Conservation (phyloP, 805 yeast genomes). For the Candida sonorensis region DNA sequence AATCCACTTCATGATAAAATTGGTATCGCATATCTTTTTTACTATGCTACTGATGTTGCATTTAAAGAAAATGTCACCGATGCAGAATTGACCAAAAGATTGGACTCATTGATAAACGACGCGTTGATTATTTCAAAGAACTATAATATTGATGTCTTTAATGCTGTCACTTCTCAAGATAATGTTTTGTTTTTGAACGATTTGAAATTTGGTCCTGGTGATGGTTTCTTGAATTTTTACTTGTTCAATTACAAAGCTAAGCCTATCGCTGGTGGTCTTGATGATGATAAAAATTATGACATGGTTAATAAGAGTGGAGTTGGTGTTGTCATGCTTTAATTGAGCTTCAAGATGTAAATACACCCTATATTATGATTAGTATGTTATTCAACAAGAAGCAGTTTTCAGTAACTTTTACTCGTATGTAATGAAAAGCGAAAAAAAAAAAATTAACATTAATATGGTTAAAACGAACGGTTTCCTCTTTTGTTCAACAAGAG, state of each 20-base stretch:
- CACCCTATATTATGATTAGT: too few species aligned
- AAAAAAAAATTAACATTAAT: too few species aligned
- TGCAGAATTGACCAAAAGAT: conserved; percentile 45
- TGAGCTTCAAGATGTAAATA: too few species aligned
- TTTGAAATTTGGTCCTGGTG: conserved; percentile 87
- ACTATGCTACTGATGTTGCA: conserved; percentile 75
- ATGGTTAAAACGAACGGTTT: too few species aligned
- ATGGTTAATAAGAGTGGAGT: conserved; percentile 63
- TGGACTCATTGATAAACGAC: conserved; percentile 58
- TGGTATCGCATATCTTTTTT: conserved; percentile 83
- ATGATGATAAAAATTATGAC: conserved; percentile 46
- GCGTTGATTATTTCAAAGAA: conserved; percentile 70
- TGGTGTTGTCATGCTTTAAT: conserved; percentile 79
- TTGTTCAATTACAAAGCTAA: conserved; percentile 83
- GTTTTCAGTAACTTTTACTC: too few species aligned
- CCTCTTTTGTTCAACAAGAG: too few species aligned
- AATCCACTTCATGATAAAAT: conserved; percentile 57
- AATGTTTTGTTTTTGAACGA: conserved; percentile 77
- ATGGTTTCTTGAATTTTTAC: conserved; percentile 86
- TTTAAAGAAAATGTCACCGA: conserved; percentile 32
- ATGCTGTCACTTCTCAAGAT: conserved; percentile 88
- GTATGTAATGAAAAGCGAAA: too few species aligned
- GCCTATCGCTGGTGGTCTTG: conserved; percentile 78
- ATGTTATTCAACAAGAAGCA: too few species aligned
- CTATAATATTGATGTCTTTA: conserved; percentile 79